Base-by-base conservation (phyloP, 768 basidiomycete genomes). In the Phylloporus rhodoxanthus region DNA sequence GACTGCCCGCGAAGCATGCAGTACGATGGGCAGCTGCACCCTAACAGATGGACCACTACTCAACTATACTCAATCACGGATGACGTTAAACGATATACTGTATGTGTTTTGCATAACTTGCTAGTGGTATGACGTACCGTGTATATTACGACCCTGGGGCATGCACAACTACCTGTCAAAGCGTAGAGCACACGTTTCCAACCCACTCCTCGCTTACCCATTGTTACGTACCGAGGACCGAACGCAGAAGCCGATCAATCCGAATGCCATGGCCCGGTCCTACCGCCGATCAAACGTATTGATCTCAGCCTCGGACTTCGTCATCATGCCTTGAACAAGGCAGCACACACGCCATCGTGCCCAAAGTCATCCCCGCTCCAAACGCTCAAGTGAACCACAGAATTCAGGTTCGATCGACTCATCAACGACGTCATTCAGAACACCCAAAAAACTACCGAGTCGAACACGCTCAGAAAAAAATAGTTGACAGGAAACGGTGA, bases 11-110 rank as follows among this genome's bases (percentile, higher is more conserved):
- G 6, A 28, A 28, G 17, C 38, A 26, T 2, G 38, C 7, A 11
- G 19, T 28, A 5, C 47, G 48, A n/a, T 40, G 54, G 43, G 54
- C 19, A 4, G 34, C 34, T 17, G 34, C 33, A 2, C 43, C 53
- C 10, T n/a, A 47, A 25, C 55, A 38, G 37, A 20, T 19, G 8
- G 37, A 34, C 28, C 28, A 9, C 26, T 26, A 26, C 8, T 26
- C 26, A 26, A 8, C 26, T 8, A 8, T 32, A 14, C 32, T 15
- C 15, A 15, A 32, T 32, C 4, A 17, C 33, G 3, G n/a, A 38
- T 38, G 37, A 38, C 37, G 37, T 38, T 8, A 5, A 15, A 41
- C 28, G 28, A 42, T 28, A 5, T 26, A 17, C 25, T 13, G 26
- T 26, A 17, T 29, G 42, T 43, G 19, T 30, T 30, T 43, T 19